Evolutionary conservation across 305 asterid genomes (phyloP).

Genomic region (Ilex paraguariensis): DNA sequence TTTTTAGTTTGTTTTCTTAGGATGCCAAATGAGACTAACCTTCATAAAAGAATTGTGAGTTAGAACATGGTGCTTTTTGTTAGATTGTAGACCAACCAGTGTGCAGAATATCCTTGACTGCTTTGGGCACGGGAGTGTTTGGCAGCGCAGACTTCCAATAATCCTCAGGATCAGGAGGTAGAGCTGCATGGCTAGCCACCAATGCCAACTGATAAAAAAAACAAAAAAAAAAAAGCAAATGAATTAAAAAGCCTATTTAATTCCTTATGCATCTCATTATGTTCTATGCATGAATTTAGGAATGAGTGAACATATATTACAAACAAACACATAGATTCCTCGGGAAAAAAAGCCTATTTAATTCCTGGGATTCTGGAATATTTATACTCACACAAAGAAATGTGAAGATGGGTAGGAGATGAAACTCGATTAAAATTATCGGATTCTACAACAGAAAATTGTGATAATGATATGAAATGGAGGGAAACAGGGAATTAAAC

Average conservation of each 20-base stretch:
- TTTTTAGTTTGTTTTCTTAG: too few relatives aligned
- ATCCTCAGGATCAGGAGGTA: slow-evolving; percentile 40
- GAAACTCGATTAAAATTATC: not conserved
- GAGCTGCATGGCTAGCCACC: slow-evolving; percentile 60
- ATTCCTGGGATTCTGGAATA: not conserved
- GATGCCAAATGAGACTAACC: too few relatives aligned
- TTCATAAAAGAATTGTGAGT: too few relatives aligned
- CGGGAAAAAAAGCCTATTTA: too few relatives aligned
- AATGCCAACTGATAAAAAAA: slow-evolving; percentile 39
- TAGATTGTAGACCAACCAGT: slow-evolving; percentile 15
- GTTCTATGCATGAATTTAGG: not conserved
- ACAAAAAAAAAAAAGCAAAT: too few relatives aligned
- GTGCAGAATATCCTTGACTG: slow-evolving; percentile 48
- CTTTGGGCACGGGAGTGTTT: slow-evolving; percentile 64
- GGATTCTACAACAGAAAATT: not conserved
- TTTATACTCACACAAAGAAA: not conserved
- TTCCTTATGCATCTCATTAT: too few relatives aligned
- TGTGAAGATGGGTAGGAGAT: not conserved
- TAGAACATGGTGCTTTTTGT: slow-evolving; percentile 21
- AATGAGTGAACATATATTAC: too few relatives aligned
- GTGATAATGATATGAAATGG: not conserved
- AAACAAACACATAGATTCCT: too few relatives aligned
- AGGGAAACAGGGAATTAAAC: not conserved
- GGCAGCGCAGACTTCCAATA: slow-evolving; percentile 77
- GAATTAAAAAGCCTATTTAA: too few relatives aligned